phyloP scores from a whole-genome alignment of 345 rosid species.

The Eucalyptus polybractea region DNA sequence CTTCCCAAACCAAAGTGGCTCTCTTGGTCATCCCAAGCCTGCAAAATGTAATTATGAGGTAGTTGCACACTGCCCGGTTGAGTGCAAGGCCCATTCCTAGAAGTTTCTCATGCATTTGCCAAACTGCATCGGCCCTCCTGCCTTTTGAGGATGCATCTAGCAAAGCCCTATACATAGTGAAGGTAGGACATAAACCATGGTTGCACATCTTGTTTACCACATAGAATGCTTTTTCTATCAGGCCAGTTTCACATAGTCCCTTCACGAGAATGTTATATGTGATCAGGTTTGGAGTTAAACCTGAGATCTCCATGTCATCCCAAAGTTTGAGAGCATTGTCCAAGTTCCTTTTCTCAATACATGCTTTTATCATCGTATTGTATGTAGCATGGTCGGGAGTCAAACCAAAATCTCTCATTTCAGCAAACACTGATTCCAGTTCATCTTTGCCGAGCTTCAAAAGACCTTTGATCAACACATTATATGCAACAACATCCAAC shows the following conservation, averaged over 20 bases:
- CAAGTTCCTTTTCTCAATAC: constrained; percentile 37
- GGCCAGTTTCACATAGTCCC: constrained; percentile 39
- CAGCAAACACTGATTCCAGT: constrained; percentile 33
- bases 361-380: constrained; percentile 66
- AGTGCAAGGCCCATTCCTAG: constrained; percentile 41
- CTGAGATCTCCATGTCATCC: constrained; percentile 52
- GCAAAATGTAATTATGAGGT: constrained; percentile 53
- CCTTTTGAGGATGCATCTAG: constrained; percentile 42
- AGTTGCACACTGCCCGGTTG: constrained; percentile 42
- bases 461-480: constrained; percentile 68
- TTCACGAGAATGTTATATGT: constrained; percentile 50
- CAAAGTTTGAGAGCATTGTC: constrained; percentile 43
- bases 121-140: constrained; percentile 38
- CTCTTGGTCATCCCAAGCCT: constrained; percentile 66
- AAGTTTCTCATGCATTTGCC: constrained; percentile 48
- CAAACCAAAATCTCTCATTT: constrained; percentile 60
- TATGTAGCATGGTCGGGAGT: constrained; percentile 55
- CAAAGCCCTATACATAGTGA: constrained; percentile 32
- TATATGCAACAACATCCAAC: constrained; percentile 71
- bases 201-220: constrained; percentile 40
- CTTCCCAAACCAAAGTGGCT: constrained; percentile 38
- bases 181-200: constrained; percentile 39
- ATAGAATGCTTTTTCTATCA: constrained; percentile 36
- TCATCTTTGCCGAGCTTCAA: constrained; percentile 47
- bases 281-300: constrained; percentile 45